Conservation (phyloP, 2,329 filamentous ascomycete genomes). For the Microsporum canis region DNA sequence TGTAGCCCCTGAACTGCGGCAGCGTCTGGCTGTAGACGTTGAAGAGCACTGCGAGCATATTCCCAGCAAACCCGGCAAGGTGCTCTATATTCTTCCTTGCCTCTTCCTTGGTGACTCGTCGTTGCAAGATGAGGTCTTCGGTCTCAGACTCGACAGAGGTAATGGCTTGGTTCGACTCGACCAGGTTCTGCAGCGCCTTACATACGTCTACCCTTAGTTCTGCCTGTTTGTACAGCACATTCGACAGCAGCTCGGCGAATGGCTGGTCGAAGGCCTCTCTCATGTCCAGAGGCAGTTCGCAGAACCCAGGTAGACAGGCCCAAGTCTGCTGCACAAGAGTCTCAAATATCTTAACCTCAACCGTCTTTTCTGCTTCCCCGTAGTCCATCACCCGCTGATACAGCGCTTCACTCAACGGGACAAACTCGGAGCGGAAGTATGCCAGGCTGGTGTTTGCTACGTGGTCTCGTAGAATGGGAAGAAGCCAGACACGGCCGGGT, state of each 20-base stretch:
- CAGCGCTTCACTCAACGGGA: conserved; percentile 79
- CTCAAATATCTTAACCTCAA: conserved; percentile 96
- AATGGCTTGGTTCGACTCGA: conserved; percentile 84
- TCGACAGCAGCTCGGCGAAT: conserved; percentile 84
- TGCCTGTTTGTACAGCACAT: conserved; percentile 83
- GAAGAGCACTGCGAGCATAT: conserved; percentile 92
- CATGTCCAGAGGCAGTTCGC: conserved; percentile 77
- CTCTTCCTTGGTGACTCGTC: conserved; percentile 60
- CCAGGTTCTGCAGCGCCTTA: conserved; percentile 69
- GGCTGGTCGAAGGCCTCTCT: conserved; percentile 65
- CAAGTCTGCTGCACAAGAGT: conserved; percentile 92
- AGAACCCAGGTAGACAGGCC: conserved; percentile 88
- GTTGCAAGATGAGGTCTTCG: conserved; percentile 64
- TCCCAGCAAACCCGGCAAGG: conserved; percentile 66
- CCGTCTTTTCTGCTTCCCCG: conserved; percentile 71
- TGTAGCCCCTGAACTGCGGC: conserved; percentile 79
- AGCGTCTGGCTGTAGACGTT: conserved; percentile 97
- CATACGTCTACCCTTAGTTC: conserved; percentile 81
- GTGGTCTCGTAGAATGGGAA: conserved; percentile 80
- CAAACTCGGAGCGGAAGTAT: conserved; percentile 76
- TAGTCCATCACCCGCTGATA: conserved; percentile 82
- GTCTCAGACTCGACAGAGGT: conserved; percentile 55
- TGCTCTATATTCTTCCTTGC: conserved; percentile 74
- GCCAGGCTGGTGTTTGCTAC: conserved; percentile 76
- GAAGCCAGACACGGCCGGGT: conserved; percentile 82